Conservation (phyloP, 176 grass and related monocot species). For the Pontederia crassipes region DNA sequence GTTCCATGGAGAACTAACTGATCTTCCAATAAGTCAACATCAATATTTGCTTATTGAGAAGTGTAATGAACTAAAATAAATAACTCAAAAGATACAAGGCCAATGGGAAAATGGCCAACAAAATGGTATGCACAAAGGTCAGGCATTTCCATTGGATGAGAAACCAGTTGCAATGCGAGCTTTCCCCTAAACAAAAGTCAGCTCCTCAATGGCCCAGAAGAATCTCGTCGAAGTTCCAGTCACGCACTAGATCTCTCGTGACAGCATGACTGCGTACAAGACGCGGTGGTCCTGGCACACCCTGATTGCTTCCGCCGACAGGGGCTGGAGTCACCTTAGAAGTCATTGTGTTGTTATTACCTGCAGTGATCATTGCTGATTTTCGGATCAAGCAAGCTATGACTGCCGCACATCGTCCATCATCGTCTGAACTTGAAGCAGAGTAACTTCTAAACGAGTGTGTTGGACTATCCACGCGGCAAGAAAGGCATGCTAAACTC, state of each 20-base stretch:
- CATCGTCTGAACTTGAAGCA: constrained; percentile 61
- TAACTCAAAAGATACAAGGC: too few species aligned
- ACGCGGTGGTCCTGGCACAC: constrained; percentile 33
- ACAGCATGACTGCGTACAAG: constrained; percentile 66
- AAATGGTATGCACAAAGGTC: too few species aligned
- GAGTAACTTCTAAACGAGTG: constrained; percentile 80
- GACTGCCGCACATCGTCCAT: constrained; percentile 43
- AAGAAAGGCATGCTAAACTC: constrained; percentile 69
- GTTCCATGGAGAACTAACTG: too few species aligned
- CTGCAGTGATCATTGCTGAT: constrained; percentile 18
- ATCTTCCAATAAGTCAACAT: too few species aligned
- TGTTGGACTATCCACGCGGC: constrained; percentile 64
- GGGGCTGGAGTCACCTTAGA: constrained; percentile 81
- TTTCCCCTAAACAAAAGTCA: too few species aligned
- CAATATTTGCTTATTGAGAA: too few species aligned
- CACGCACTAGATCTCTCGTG: constrained; percentile 66
- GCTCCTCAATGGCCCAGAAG: constrained; percentile 36
- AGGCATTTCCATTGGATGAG: too few species aligned
- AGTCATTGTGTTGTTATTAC: constrained; percentile 25
- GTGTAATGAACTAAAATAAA: too few species aligned
- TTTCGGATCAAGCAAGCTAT: constrained; percentile 46
- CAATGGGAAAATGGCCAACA: too few species aligned
- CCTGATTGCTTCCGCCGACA: constrained; percentile 29
- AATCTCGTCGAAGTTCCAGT: constrained; percentile 86
- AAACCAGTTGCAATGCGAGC: too few species aligned